Evolutionary conservation across 2,329 filamentous ascomycete species (phyloP).

Genomic region (Pseudovirgaria hyperparasitica): DNA sequence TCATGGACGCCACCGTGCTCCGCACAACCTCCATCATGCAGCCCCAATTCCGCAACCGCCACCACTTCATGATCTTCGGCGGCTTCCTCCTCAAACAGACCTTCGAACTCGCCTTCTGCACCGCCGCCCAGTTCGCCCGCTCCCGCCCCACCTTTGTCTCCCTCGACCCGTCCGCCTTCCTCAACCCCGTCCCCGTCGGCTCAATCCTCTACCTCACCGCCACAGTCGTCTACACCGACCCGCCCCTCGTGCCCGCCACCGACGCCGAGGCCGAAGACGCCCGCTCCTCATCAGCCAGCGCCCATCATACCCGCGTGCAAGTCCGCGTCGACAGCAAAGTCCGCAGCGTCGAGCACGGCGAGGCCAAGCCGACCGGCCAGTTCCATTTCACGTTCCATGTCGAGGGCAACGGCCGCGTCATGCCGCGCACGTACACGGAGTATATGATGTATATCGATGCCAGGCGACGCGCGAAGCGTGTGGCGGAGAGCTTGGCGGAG

Average conservation of each 20-base stretch:
- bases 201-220: constrained; percentile 63
- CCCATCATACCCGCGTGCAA: constrained; percentile 49
- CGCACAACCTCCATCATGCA: constrained; percentile 63
- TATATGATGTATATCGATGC: constrained; percentile 56
- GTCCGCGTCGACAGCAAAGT: constrained; percentile 62
- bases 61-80: constrained; percentile 70
- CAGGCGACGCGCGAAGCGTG: constrained; percentile 40
- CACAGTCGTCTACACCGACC: constrained; percentile 59
- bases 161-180: constrained; percentile 61
- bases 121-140: constrained; percentile 58
- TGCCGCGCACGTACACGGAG: constrained; percentile 50
- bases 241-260: constrained; percentile 31
- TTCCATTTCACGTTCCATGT: constrained; percentile 67
- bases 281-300: too few relatives aligned
- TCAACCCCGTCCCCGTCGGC: constrained; percentile 63
- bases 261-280: constrained; percentile 18
- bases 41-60: constrained; percentile 55
- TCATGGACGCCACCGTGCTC: constrained; percentile 51
- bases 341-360: constrained; percentile 56
- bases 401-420: constrained; percentile 50
- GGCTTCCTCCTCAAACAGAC: constrained; percentile 63
- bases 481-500: constrained; percentile 28
- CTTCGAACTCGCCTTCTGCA: constrained; percentile 66
- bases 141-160: constrained; percentile 58
- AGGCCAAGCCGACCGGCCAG: constrained; percentile 55